Evolutionary conservation across 306 rosid genomes (phyloP).

Genomic region (Abrus pulchellus): DNA sequence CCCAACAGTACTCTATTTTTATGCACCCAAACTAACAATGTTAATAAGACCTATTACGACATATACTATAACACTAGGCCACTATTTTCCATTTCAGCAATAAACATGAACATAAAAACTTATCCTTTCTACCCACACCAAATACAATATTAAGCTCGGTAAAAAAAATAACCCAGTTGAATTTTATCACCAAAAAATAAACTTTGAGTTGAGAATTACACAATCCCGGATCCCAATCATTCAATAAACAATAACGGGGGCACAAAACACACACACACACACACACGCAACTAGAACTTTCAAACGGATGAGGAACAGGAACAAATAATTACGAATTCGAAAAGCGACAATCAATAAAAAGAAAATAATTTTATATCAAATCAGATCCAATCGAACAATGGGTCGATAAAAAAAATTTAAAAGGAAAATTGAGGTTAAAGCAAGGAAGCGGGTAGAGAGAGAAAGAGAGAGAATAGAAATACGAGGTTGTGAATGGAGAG

Average conservation of each 20-base stretch:
- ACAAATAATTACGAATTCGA: not conserved
- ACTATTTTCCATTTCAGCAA: slow-evolving; percentile 4
- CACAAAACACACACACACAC: not conserved
- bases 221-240: slow-evolving; percentile 20
- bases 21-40: slow-evolving; percentile 14
- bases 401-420: not conserved
- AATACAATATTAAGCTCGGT: slow-evolving; percentile 19
- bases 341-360: not conserved
- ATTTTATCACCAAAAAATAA: slow-evolving; percentile 28
- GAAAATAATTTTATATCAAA: not conserved
- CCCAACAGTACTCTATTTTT: not conserved
- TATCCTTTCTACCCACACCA: slow-evolving; percentile 33
- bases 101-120: slow-evolving; percentile 23
- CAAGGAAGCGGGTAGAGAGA: not conserved
- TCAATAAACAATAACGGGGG: slow-evolving; percentile 22
- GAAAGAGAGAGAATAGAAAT: slow-evolving; percentile 26
- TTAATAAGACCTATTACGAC: slow-evolving; percentile 11
- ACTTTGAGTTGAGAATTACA: slow-evolving; percentile 29
- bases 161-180: slow-evolving; percentile 28
- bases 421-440: not conserved
- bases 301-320: slow-evolving; percentile 10
- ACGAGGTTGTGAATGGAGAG: slow-evolving; percentile 71
- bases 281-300: not conserved
- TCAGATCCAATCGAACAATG: slow-evolving; percentile 51
- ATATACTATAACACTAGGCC: not conserved